Conservation (phyloP, 352 stramenopile genomes). For the Aphanomyces cochlioides region DNA sequence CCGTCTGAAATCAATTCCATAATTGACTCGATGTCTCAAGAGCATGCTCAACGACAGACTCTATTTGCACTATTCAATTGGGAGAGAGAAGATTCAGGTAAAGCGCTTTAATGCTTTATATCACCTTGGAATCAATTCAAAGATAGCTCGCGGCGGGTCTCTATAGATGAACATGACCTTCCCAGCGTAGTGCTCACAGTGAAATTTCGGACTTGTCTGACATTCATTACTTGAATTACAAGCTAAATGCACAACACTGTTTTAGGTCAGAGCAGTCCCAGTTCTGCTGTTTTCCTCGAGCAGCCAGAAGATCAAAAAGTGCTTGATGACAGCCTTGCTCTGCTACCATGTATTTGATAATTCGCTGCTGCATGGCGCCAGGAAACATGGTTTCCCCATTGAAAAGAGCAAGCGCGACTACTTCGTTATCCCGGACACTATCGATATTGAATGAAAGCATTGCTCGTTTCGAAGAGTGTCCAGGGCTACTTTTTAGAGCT, state of each 20-base stretch:
- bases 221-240: no score
- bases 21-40: slow-evolving; percentile 79
- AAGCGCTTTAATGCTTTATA: no score
- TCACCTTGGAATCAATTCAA: no score
- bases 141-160: no score
- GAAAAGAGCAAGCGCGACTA: slow-evolving; percentile 13
- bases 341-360: slow-evolving; percentile 1
- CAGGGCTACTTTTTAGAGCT: slow-evolving; percentile 22
- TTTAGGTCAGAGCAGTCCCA: neutral
- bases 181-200: no score
- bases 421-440: neutral
- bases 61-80: no score
- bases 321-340: neutral
- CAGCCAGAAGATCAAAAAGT: neutral
- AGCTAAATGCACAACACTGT: neutral
- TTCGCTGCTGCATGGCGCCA: slow-evolving; percentile 2
- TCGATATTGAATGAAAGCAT: neutral
- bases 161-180: no score
- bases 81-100: no score
- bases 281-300: slow-evolving; percentile 1
- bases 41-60: slow-evolving; percentile 80
- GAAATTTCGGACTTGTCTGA: no score
- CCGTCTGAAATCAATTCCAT: slow-evolving; percentile 45
- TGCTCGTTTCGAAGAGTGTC: neutral
- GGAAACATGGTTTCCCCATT: slow-evolving; percentile 32